Evolutionary conservation across 2,329 filamentous ascomycete genomes (phyloP).

Genomic region (Penicillium brasilianum): DNA sequence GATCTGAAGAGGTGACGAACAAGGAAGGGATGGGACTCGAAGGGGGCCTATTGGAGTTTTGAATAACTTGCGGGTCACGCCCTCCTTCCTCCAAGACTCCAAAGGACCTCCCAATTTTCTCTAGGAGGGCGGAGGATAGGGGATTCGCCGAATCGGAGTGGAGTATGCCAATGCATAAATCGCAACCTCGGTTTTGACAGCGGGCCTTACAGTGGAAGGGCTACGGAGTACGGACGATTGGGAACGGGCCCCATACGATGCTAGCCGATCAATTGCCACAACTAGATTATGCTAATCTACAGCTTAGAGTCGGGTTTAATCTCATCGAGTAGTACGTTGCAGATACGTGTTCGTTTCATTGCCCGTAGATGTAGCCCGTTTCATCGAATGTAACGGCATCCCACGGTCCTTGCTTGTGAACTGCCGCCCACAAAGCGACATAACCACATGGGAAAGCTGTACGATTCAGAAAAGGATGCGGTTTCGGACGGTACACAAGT

Average conservation of each 20-base stretch:
- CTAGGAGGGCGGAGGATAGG: slow-evolving; percentile 18
- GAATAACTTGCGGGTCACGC: slow-evolving; percentile 17
- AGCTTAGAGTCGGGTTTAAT: neutral
- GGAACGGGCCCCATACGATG: neutral
- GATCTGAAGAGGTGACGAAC: slow-evolving; percentile 9
- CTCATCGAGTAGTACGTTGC: too few relatives aligned
- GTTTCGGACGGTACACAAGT: neutral
- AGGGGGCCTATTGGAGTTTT: slow-evolving; percentile 20
- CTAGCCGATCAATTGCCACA: slow-evolving; percentile 19
- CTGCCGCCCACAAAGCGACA: neutral
- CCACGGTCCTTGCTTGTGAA: neutral
- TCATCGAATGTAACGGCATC: slow-evolving; percentile 7
- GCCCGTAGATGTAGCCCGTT: neutral
- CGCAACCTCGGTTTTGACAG: slow-evolving; percentile 15
- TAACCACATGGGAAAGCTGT: neutral
- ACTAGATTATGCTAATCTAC: neutral
- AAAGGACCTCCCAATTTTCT: neutral
- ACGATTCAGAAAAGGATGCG: neutral
- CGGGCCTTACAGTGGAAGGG: slow-evolving; percentile 7
- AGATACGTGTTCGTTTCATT: neutral
- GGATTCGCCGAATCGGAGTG: slow-evolving; percentile 16
- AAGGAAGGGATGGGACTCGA: slow-evolving; percentile 16
- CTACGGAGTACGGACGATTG: neutral
- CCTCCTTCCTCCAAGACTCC: neutral
- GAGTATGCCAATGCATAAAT: slow-evolving; percentile 15